Conservation (phyloP, 108 stramenopile species). For the Skeletonema menzelii region DNA sequence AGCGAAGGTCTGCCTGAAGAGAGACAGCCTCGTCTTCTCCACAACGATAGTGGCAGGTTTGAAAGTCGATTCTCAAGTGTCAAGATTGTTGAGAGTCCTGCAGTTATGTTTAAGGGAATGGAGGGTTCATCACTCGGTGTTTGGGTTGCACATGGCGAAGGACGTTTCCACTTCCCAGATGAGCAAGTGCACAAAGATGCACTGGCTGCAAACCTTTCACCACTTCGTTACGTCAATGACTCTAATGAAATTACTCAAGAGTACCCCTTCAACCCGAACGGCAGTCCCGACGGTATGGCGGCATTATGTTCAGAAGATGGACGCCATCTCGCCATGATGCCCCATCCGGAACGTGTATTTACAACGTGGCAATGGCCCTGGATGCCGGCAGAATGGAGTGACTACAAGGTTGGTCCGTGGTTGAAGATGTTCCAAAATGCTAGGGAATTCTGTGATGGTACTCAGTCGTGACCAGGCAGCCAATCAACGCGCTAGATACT, state of each 20-base stretch:
- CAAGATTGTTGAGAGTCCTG: constrained; percentile 73
- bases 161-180: constrained; percentile 96
- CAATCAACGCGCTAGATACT: not conserved
- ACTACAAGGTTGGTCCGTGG: constrained; percentile 90
- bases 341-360: constrained; percentile 98
- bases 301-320: constrained; percentile 99
- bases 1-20: constrained; percentile 74
- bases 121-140: constrained; percentile 96
- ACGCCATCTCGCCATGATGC: constrained; percentile 98
- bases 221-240: constrained; percentile 96
- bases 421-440: constrained; percentile 99
- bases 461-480: constrained; percentile 1
- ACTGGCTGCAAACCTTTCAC: constrained; percentile 75
- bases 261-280: constrained; percentile 99
- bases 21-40: constrained; percentile 93
- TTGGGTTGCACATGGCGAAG: constrained; percentile 99
- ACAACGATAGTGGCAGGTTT: constrained; percentile 96
- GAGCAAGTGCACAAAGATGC: constrained; percentile 65
- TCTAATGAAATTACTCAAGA: constrained; percentile 87
- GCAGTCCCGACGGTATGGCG: constrained; percentile 96
- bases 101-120: constrained; percentile 95
- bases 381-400: constrained; percentile 91
- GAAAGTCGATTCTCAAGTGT: constrained; percentile 96
- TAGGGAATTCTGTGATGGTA: constrained; percentile 85
- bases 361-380: constrained; percentile 99